Conservation (phyloP, 192 early-diverging fungal genomes). For the Phlyctochytrium planicorne region DNA sequence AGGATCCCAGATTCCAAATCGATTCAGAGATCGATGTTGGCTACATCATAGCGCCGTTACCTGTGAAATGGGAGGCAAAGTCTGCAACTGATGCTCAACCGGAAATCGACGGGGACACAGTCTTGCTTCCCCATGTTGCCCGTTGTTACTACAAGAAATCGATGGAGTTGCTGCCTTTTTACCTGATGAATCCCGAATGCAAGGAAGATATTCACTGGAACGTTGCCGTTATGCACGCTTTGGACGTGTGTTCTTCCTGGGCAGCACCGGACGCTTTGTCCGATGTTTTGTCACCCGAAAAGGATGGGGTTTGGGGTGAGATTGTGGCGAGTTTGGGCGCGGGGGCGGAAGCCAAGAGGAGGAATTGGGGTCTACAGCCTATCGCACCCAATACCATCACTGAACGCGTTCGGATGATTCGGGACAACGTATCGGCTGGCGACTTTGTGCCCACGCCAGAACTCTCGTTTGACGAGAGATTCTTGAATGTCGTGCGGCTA, state of each 20-base stretch:
- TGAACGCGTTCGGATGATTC: too few species aligned
- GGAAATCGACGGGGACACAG: too few species aligned
- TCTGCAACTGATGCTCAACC: too few species aligned
- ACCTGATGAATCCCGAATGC: constrained; percentile 19
- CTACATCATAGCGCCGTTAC: neutral
- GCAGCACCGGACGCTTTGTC: neutral
- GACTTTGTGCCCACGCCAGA: too few species aligned
- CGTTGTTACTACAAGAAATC: constrained; percentile 1
- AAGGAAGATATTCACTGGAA: constrained; percentile 16
- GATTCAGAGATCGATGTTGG: neutral
- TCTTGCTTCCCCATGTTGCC: too few species aligned
- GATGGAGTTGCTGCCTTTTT: constrained; percentile 15
- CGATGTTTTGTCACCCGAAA: neutral
- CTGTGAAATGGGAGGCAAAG: too few species aligned
- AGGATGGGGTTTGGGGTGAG: neutral
- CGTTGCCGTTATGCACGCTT: constrained; percentile 15
- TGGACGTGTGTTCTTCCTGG: constrained; percentile 18
- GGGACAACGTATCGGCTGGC: too few species aligned
- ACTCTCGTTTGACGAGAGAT: neutral
- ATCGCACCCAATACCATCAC: too few species aligned
- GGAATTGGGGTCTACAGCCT: constrained; percentile 1
- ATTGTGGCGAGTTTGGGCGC: neutral
- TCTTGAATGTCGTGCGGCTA: constrained; percentile 13
- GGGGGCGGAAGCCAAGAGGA: neutral
- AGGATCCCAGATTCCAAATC: neutral